phyloP scores from a whole-genome alignment of 2,329 filamentous ascomycete species.

The Amesomyces nigricolor region DNA sequence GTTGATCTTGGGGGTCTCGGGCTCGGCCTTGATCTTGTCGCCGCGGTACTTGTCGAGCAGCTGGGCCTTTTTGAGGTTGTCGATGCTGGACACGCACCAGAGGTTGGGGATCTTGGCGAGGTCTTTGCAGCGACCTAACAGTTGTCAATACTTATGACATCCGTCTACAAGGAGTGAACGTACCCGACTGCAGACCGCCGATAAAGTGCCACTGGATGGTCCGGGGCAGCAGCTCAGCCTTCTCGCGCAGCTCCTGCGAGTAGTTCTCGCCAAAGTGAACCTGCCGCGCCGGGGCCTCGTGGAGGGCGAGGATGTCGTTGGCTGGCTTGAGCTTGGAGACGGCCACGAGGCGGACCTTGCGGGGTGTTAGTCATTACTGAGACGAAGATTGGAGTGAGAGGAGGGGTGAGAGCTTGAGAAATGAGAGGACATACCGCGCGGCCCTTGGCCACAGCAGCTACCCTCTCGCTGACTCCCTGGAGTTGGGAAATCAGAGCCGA shows the following conservation, averaged over 20 bases:
- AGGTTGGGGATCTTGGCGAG: slow-evolving; percentile 84
- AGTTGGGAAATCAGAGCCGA: slow-evolving; percentile 59
- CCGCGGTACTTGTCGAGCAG: slow-evolving; percentile 72
- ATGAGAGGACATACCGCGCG: slow-evolving; percentile 44
- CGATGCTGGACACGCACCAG: slow-evolving; percentile 86
- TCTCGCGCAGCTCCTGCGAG: slow-evolving; percentile 80
- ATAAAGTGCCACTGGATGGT: slow-evolving; percentile 94
- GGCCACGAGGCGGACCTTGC: slow-evolving; percentile 76
- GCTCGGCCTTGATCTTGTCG: slow-evolving; percentile 34
- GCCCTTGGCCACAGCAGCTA: slow-evolving; percentile 48
- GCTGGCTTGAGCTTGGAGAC: slow-evolving; percentile 96
- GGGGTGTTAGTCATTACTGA: slow-evolving; percentile 18
- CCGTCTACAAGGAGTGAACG: background rate
- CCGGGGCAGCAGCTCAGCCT: slow-evolving; percentile 70
- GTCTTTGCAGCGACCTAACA: slow-evolving; percentile 78
- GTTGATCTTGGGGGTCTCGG: slow-evolving; percentile 47
- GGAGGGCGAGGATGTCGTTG: slow-evolving; percentile 81
- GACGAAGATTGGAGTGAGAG: slow-evolving; percentile 4
- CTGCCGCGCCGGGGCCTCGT: slow-evolving; percentile 55
- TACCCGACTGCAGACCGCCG: slow-evolving; percentile 77
- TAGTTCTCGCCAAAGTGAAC: slow-evolving; percentile 97
- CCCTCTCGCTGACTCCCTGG: slow-evolving; percentile 51
- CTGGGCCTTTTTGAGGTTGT: slow-evolving; percentile 79
- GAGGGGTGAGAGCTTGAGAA: background rate
- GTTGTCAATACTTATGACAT: background rate